Evolutionary conservation across 768 basidiomycete genomes (phyloP), one percentile per base, ranked within the genome.

Genomic region (Tylopilus subfusipes): DNA sequence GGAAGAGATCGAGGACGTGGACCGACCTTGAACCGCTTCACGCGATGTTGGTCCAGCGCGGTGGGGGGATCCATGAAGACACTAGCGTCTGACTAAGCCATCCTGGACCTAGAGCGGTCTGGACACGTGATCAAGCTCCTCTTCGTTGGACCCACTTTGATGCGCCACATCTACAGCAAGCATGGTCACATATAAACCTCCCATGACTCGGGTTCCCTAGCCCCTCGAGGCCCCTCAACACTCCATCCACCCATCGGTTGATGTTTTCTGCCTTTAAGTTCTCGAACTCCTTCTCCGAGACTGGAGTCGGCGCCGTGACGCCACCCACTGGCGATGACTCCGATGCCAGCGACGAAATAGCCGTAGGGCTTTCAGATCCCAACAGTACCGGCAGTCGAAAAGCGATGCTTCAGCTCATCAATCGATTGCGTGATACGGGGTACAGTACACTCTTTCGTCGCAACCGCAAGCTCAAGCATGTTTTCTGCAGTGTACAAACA

Each of bases 401-500:
- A 5, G 72, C 67, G 14, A 78, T 85, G 74, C 71, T 88, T 0
- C 84, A 86, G 47, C 63, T 84, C 0, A 73, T 86, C 2, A 85
- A 86, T 52, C 78, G 78, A 1, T 64, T 88, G 0, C 82, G 82
- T 11, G 80, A 68, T 42, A 85, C 84, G 0, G 86, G 87, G 86
- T 84, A 55, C 13, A 71, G 22, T 7, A 5, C 14, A 5, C 14
- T 42, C 33, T 30, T 31, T 39, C 27, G 8, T 39, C 11, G 11
- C 21, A 25, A 19, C 18, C 24, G n/a, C 7, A 21, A 3, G 12
- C 16, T 36, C 3, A 36, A 18, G 34, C 48, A 5, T 18, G 5
- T 16, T 22, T 19, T 53, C 11, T 2, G 5, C 42, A 89, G 88
- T 0, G 84, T 85, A 0, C 81, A 88, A 56, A 73, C 78, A 14